Evolutionary conservation across 805 yeast species (phyloP).

Genomic region (Sugiyamaella marilandica): DNA sequence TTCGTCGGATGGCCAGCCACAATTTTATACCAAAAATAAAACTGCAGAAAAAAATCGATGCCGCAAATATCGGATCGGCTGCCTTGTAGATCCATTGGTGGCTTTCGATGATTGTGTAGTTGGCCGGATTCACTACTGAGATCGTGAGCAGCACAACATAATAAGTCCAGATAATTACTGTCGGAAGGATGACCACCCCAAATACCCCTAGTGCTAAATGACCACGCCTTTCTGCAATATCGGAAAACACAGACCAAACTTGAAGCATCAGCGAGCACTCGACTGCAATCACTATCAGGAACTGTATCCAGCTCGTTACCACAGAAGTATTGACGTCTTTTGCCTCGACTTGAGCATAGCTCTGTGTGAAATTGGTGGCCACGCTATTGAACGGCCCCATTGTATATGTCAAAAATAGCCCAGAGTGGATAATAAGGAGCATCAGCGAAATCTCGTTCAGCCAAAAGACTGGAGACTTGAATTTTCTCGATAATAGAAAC

Average conservation of each 20-base stretch:
- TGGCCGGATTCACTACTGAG: constrained; percentile 39
- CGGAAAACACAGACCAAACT: constrained; percentile 57
- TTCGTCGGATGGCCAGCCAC: constrained; percentile 58
- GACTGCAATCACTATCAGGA: constrained; percentile 54
- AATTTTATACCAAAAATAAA: constrained; percentile 61
- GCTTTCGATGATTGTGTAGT: constrained; percentile 42
- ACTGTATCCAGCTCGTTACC: constrained; percentile 57
- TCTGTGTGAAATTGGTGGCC: constrained; percentile 45
- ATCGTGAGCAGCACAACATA: constrained; percentile 38
- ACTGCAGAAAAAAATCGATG: constrained; percentile 61
- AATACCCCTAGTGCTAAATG: constrained; percentile 33
- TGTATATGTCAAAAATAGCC: constrained; percentile 52
- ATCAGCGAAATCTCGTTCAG: constrained; percentile 60
- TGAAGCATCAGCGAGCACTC: constrained; percentile 69
- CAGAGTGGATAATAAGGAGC: constrained; percentile 54
- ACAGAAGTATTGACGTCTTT: constrained; percentile 47
- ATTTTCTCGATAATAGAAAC: constrained; percentile 46
- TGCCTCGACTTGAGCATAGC: constrained; percentile 37
- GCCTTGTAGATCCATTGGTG: constrained; percentile 28
- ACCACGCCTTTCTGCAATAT: constrained; percentile 40
- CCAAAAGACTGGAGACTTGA: constrained; percentile 65
- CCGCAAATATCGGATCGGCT: constrained; percentile 54
- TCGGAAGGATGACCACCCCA: constrained; percentile 49
- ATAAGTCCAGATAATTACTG: constrained; percentile 57
- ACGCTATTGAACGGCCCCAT: constrained; percentile 49